Percentiles rank a stretch among this genome's conserved stretches.
Conservation (phyloP, 176 grass and related monocot genomes). For the Microstegium vimineum region DNA sequence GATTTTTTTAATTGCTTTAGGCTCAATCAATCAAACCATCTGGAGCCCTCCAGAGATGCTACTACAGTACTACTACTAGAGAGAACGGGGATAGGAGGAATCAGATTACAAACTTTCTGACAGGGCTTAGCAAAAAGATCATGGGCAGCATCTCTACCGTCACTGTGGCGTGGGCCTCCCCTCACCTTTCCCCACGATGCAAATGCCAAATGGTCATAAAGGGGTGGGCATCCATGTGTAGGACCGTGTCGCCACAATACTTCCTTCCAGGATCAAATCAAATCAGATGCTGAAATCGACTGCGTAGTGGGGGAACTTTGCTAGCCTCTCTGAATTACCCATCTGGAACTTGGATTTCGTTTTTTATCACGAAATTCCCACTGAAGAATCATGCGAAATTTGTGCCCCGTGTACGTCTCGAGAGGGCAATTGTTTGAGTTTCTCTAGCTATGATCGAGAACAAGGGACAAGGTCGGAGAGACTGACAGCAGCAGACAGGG, state of each 20-base stretch:
- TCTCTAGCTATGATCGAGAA: neutral
- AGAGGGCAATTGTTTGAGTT: neutral
- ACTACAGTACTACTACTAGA: constrained; percentile 12
- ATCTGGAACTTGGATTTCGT: neutral
- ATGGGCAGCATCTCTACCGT: neutral
- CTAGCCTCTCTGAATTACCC: neutral
- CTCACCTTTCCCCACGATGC: neutral
- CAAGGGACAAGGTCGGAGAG: neutral
- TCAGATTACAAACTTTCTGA: constrained; percentile 6
- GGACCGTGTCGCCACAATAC: neutral
- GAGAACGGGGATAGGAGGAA: neutral
- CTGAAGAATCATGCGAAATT: neutral
- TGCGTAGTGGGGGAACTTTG: neutral
- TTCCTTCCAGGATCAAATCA: neutral
- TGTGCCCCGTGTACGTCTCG: neutral
- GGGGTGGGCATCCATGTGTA: neutral
- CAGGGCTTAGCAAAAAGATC: neutral
- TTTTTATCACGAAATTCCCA: too few relatives aligned
- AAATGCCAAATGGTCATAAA: constrained; percentile 9
- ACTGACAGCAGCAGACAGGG: neutral
- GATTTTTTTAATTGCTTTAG: neutral
- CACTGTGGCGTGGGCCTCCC: constrained; percentile 6
- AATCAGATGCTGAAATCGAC: constrained; percentile 1
- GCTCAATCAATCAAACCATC: neutral
- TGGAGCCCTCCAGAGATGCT: neutral